A percentile compares a stretch with the other conserved stretches of the same genome.
Evolutionary conservation across 805 yeast genomes (phyloP).

Genomic region (Candida ponderosae): DNA sequence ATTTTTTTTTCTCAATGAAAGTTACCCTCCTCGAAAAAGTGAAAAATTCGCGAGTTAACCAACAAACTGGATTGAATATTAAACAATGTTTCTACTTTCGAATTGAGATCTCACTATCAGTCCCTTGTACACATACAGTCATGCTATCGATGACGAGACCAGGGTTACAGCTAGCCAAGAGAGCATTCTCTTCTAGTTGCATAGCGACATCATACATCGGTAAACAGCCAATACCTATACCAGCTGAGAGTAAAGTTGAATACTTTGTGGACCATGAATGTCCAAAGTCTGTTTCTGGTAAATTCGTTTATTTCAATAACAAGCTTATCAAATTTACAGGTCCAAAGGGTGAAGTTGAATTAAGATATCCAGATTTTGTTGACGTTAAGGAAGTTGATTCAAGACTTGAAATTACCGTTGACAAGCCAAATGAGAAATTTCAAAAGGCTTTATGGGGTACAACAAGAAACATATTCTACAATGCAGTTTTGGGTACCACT

Average conservation of each 20-base stretch:
- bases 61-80: too few relatives aligned
- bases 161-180: conserved; percentile 5
- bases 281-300: conserved; percentile 59
- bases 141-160: not conserved
- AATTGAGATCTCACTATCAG: too few relatives aligned
- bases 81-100: too few relatives aligned
- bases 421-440: conserved; percentile 43
- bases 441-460: conserved; percentile 97
- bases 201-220: conserved; percentile 62
- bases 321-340: conserved; percentile 59
- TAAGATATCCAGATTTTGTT: conserved; percentile 71
- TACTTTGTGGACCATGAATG: conserved; percentile 46
- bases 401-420: conserved; percentile 47
- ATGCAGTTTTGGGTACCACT: conserved; percentile 78
- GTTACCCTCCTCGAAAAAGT: too few relatives aligned
- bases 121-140: too few relatives aligned
- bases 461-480: conserved; percentile 66
- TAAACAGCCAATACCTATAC: conserved; percentile 61
- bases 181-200: conserved; percentile 27
- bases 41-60: too few relatives aligned
- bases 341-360: conserved; percentile 62
- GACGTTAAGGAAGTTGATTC: conserved; percentile 30
- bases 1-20: too few relatives aligned
- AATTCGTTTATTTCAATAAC: conserved; percentile 47
- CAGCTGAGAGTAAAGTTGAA: conserved; percentile 49